Evolutionary conservation across 2,329 filamentous ascomycete species (phyloP).

Genomic region (Claviceps humidiphila): DNA sequence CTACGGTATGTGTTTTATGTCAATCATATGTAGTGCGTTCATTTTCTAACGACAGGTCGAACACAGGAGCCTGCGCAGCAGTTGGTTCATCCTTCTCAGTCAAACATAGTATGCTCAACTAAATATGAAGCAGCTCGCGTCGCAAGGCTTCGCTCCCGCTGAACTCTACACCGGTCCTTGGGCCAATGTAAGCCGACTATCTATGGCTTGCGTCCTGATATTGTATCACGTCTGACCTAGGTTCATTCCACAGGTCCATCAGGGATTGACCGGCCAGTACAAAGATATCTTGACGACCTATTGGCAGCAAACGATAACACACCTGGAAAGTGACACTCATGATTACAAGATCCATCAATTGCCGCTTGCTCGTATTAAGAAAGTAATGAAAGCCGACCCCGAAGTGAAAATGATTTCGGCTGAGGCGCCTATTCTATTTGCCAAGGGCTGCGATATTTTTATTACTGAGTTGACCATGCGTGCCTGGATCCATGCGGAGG

Average conservation of each 20-base stretch:
- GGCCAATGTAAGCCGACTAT: slow-evolving; percentile 63
- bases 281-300: slow-evolving; percentile 97
- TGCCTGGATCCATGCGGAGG: slow-evolving; percentile 97
- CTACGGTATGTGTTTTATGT: slow-evolving; percentile 46
- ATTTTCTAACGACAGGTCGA: slow-evolving; percentile 10
- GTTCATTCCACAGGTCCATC: slow-evolving; percentile 60
- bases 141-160: slow-evolving; percentile 77
- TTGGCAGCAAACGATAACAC: slow-evolving; percentile 97
- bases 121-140: slow-evolving; percentile 51
- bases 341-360: slow-evolving; percentile 98
- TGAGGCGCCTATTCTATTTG: slow-evolving; percentile 93
- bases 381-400: slow-evolving; percentile 98
- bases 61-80: slow-evolving; percentile 32
- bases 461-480: slow-evolving; percentile 98
- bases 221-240: neutral
- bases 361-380: slow-evolving; percentile 96
- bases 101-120: slow-evolving; percentile 9
- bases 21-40: neutral
- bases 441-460: slow-evolving; percentile 97
- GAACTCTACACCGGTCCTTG: slow-evolving; percentile 90
- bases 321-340: slow-evolving; percentile 87
- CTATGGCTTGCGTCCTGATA: neutral
- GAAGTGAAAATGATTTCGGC: slow-evolving; percentile 99
- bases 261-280: slow-evolving; percentile 83
- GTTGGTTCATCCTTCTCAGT: slow-evolving; percentile 16